A percentile compares a stretch with the other conserved stretches of the same genome.
Conservation (phyloP, 2,329 filamentous ascomycete genomes). For the Apiospora aurea region DNA sequence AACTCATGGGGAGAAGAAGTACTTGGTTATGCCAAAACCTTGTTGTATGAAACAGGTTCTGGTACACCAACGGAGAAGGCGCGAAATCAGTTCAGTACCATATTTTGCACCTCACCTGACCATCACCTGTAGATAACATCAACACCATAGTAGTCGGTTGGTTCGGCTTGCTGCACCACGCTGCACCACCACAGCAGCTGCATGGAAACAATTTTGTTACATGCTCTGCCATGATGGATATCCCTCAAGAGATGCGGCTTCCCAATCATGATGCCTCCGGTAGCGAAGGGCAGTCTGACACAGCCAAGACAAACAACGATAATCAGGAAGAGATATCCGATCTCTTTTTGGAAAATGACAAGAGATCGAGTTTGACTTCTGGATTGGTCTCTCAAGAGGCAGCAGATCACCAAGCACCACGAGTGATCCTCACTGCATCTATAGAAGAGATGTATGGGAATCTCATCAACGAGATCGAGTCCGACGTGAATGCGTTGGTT, state of each 20-base stretch:
- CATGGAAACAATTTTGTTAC: not conserved
- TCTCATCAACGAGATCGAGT: not conserved
- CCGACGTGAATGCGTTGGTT: not conserved
- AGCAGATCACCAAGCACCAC: not conserved
- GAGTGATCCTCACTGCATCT: not conserved
- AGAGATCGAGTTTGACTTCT: not conserved
- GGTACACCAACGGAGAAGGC: not conserved
- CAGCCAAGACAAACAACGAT: not conserved
- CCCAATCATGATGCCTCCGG: not conserved
- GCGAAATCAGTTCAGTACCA: too few species aligned
- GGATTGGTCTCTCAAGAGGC: not conserved
- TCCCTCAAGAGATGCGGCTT: not conserved
- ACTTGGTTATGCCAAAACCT: not conserved
- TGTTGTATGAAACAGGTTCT: not conserved
- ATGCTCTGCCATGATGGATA: not conserved
- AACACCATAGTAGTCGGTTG: not conserved
- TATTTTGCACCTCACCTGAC: too few species aligned
- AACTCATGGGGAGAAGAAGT: not conserved
- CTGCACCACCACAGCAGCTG: not conserved
- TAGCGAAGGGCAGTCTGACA: not conserved
- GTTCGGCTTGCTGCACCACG: not conserved
- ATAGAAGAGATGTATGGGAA: conserved; percentile 6
- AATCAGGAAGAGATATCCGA: not conserved
- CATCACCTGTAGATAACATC: not conserved
- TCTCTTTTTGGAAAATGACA: not conserved